A percentile compares a stretch with the other conserved stretches of the same genome.
Conservation (phyloP, 1,139 yeast genomes). For the Taphrina flavorubra region DNA sequence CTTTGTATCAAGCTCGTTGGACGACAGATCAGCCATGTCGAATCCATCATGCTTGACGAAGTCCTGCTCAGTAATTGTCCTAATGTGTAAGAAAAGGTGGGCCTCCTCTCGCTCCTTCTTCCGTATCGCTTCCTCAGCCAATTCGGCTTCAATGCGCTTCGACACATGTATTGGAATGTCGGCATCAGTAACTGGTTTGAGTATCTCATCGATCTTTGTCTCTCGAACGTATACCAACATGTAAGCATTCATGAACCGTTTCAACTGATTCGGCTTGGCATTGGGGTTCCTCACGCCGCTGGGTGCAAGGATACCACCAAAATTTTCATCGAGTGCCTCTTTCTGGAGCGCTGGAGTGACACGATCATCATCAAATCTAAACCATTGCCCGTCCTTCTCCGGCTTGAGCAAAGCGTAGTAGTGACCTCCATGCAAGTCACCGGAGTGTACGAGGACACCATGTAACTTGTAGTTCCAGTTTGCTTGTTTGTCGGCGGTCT, state of each 20-base stretch:
- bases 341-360: slow-evolving; percentile 84
- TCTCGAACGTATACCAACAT: slow-evolving; percentile 93
- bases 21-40: slow-evolving; percentile 61
- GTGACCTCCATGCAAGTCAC: slow-evolving; percentile 94
- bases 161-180: slow-evolving; percentile 76
- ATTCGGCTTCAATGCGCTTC: slow-evolving; percentile 66
- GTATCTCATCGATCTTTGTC: slow-evolving; percentile 61
- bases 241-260: slow-evolving; percentile 91
- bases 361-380: slow-evolving; percentile 89
- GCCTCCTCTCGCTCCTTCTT: slow-evolving; percentile 78
- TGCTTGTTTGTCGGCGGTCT: slow-evolving; percentile 60
- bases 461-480: slow-evolving; percentile 82
- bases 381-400: slow-evolving; percentile 73
- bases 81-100: slow-evolving; percentile 69
- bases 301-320: slow-evolving; percentile 72
- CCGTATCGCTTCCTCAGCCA: slow-evolving; percentile 61
- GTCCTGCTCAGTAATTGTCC: slow-evolving; percentile 60
- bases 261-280: slow-evolving; percentile 47
- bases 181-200: slow-evolving; percentile 63
- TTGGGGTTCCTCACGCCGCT: slow-evolving; percentile 56
- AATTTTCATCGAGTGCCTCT: slow-evolving; percentile 91
- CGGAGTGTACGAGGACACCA: slow-evolving; percentile 90
- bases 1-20: slow-evolving; percentile 51
- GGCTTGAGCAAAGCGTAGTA: slow-evolving; percentile 95
- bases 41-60: slow-evolving; percentile 71